Conservation (phyloP, 176 grass and related monocot species). For the Aegilops umbellulata region DNA sequence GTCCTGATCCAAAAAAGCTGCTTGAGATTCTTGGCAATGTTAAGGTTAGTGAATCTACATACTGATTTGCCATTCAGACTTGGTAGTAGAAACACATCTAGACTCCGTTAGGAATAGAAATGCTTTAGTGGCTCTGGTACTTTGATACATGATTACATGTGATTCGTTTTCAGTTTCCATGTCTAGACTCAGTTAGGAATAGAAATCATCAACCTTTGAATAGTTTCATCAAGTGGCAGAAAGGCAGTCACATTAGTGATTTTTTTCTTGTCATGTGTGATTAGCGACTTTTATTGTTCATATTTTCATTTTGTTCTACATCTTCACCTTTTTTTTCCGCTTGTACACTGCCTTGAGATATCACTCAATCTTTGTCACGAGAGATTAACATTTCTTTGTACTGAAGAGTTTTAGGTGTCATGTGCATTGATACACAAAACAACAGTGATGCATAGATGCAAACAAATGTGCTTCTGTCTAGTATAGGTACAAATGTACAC, state of each 20-base stretch:
- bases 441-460: background rate
- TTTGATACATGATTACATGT: background rate
- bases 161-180: background rate
- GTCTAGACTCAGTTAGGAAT: background rate
- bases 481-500: background rate
- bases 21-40: constrained; percentile 67
- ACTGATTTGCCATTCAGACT: constrained; percentile 17
- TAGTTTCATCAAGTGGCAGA: background rate
- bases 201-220: background rate
- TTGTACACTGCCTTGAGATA: background rate
- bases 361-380: background rate
- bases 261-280: background rate
- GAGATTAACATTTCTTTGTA: background rate
- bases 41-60: constrained; percentile 59
- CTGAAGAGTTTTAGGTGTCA: background rate
- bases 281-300: background rate
- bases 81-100: background rate
- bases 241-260: background rate
- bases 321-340: background rate
- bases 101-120: background rate
- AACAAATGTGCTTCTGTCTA: background rate
- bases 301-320: background rate
- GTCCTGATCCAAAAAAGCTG: constrained; percentile 72
- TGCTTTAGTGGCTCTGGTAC: background rate
- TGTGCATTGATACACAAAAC: background rate